Conservation (phyloP, 2,329 filamentous ascomycete genomes). For the Nigrospora osmanthi region DNA sequence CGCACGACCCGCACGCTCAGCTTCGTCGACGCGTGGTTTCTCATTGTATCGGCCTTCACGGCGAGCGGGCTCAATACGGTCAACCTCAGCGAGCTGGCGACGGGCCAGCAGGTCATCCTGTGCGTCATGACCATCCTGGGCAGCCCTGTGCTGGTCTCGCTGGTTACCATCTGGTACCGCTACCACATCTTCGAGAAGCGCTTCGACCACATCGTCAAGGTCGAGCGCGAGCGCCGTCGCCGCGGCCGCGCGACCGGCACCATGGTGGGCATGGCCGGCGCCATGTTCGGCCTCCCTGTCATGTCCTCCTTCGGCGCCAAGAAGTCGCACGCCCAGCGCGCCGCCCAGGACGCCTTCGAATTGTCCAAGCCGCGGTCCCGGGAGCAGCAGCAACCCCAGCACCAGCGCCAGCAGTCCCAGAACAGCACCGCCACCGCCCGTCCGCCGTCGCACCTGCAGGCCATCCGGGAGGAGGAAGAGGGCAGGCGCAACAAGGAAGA, state of each 20-base stretch:
- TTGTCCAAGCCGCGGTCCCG: slow-evolving; percentile 5
- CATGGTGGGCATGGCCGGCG: slow-evolving; percentile 17
- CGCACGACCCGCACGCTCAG: slow-evolving; percentile 37
- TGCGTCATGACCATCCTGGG: slow-evolving; percentile 57
- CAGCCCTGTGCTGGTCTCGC: slow-evolving; percentile 56
- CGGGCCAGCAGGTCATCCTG: slow-evolving; percentile 57
- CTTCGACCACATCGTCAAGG: slow-evolving; percentile 44
- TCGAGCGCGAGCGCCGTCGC: slow-evolving; percentile 25
- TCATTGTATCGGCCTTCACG: slow-evolving; percentile 59
- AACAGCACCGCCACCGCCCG: not conserved
- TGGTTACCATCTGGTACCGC: slow-evolving; percentile 53
- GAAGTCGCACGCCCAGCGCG: not conserved
- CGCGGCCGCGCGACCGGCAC: slow-evolving; percentile 15
- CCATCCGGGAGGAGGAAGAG: not conserved
- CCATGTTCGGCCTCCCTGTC: slow-evolving; percentile 18
- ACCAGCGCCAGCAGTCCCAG: not conserved
- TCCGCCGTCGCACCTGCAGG: not conserved
- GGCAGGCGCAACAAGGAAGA: too few relatives aligned
- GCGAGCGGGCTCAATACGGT: slow-evolving; percentile 54
- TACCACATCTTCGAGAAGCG: slow-evolving; percentile 54
- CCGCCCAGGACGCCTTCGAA: not conserved
- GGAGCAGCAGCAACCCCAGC: not conserved
- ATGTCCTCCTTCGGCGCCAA: slow-evolving; percentile 17
- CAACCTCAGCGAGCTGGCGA: slow-evolving; percentile 54
- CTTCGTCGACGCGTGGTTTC: slow-evolving; percentile 57